Base-by-base conservation (phyloP, 495 filamentous ascomycete species). In the Bathelium albidoporum region DNA sequence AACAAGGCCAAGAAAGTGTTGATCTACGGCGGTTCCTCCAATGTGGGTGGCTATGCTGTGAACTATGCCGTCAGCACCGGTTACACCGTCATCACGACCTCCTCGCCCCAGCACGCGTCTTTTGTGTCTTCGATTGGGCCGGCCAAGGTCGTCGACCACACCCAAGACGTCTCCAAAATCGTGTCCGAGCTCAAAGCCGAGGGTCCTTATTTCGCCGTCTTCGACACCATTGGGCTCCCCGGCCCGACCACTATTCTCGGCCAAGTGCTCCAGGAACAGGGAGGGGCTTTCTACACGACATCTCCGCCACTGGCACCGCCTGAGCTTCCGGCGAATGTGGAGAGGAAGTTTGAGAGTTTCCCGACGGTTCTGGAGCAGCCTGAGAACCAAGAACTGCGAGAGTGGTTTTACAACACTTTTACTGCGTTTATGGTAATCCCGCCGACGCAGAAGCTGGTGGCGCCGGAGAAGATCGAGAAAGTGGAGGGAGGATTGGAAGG, bases 81-180 rank as follows among this genome's bases (percentile, higher is more conserved):
- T 1, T 75, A 74, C 41, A 66, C 59, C 22, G 73, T 75, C 32
- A 62, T 76, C 1, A 75, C 74, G 0, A 76, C 74, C 5, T 72
- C 72, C 16, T 74, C 74, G 5, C 63, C 71, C 1, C 45, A 63
- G n/a, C 72, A 77, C 58, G 26, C 36, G 18, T 59, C 67, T 9
- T 68, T 70, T 36, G 74, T 76, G n/a, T 28, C 59, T n/a, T 68
- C 58, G 5, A 63, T 72, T 1, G 68, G 66, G 20, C 45, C 69
- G 20, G 65, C 62, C 18, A 58, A 44, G 2, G 60, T 71, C 10
- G 66, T 73, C 43, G 63, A 71, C 59, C 66, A 71, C 58, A 66
- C 49, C 12, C 62, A 62, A 24, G 44, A 49, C 7, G 41, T 66
- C 7, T 36, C 64, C 0, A 62, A 60, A 1, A 34, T 67, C 28